Base-by-base conservation (phyloP, 495 filamentous ascomycete genomes). In the Penicillium bialowiezense region DNA sequence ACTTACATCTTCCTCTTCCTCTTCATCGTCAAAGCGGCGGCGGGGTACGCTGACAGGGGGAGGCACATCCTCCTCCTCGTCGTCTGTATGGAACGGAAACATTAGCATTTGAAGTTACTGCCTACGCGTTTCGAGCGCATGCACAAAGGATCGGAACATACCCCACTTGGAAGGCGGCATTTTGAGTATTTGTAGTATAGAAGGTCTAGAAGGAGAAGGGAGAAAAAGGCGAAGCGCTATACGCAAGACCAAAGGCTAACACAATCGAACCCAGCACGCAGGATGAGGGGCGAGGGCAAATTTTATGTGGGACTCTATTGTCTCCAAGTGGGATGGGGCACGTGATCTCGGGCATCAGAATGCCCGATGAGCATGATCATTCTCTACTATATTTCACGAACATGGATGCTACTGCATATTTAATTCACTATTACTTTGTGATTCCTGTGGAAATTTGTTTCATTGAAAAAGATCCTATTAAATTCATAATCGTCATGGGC, bases 1-100 rank as follows among this genome's bases (percentile, higher is more conserved):
- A 68, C 80, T 65, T 81, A 92, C 91, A 70, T 97, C 91, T 38
- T 93, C 91, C 26, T 83, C 89, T 67, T 95, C 91, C 63, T 97
- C n/a, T n/a, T n/a, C 92, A 59, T 99, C 93, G 55, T 95, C 91
- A 60, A 93, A 97, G 66, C 79, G 68, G 56, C 85, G 80, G 48
- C 81, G 75, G 31, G 77, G 70, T 35, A 74, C 77, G 18, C 77
- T 71, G 28, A 78, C 71, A 32, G 84, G 79, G 34, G 89, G 80
- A 36, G 86, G 83, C 17, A 81, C 74, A 62, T 86, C 83, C 47
- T 79, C 81, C 49, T 89, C 81, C 36, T 89, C 81, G 37, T 87
- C 85, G 44, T 91, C 87, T 75, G 74, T 28, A 52, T 51, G 43
- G 48, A 56, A 38, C n/a, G 33, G 52, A 28, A 39, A 40, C 28